phyloP scores from a whole-genome alignment of 129 eudicot species.

The Kitagawia praeruptora region DNA sequence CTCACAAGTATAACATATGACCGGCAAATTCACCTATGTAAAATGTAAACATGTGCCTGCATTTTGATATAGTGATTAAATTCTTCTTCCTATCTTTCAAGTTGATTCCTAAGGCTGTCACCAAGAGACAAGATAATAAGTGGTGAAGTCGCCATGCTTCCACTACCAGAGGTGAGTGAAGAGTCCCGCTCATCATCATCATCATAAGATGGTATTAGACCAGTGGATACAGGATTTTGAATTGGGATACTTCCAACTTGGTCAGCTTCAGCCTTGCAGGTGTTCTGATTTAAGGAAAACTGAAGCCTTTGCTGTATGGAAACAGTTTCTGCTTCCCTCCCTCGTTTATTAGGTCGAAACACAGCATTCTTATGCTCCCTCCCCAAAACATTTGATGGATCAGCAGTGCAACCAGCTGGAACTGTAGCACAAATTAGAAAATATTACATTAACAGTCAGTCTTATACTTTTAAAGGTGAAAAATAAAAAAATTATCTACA shows the following conservation, averaged over 20 bases:
- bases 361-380: conserved; percentile 40
- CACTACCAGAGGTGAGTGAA: conserved; percentile 87
- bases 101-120: conserved; percentile 57
- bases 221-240: conserved; percentile 82
- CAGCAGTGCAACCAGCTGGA: conserved; percentile 48
- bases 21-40: background rate
- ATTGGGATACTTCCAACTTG: conserved; percentile 41
- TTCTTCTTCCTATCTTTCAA: conserved; percentile 77
- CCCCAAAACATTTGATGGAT: conserved; percentile 68
- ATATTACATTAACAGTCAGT: background rate
- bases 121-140: conserved; percentile 59
- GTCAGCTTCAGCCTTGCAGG: conserved; percentile 58
- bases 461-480: background rate
- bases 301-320: conserved; percentile 74
- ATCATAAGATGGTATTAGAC: conserved; percentile 73
- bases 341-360: conserved; percentile 51
- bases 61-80: conserved; percentile 59
- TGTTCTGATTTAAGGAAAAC: conserved; percentile 49
- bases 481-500: background rate
- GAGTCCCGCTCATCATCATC: conserved; percentile 92
- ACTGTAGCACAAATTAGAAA: conserved; percentile 35
- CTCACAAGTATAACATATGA: background rate
- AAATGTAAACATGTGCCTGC: conserved; percentile 48
- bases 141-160: conserved; percentile 70
- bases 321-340: conserved; percentile 48